Evolutionary conservation across 2,329 filamentous ascomycete species (phyloP).

Genomic region (Fusarium sp.): DNA sequence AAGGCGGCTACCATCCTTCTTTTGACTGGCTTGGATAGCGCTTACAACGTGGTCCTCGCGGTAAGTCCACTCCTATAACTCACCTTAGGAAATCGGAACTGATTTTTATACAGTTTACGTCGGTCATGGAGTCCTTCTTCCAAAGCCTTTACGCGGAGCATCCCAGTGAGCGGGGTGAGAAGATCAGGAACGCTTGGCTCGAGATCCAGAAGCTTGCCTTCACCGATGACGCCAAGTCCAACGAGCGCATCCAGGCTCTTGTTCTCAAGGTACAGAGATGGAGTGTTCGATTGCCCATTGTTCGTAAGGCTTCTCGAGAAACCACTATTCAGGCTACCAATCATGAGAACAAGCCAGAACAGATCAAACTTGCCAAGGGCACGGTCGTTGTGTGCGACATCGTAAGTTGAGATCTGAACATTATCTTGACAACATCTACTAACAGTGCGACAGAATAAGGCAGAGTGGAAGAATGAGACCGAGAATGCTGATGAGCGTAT

Average conservation of each 20-base stretch:
- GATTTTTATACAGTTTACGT: not conserved
- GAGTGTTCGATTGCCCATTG: not conserved
- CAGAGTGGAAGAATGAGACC: not conserved
- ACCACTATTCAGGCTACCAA: not conserved
- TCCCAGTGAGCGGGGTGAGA: not conserved
- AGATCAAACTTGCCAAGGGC: not conserved
- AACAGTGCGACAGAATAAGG: not conserved
- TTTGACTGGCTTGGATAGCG: constrained; percentile 2
- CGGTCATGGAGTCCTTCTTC: constrained; percentile 6
- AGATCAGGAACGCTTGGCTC: not conserved
- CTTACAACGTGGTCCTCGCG: not conserved
- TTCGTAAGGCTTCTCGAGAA: not conserved
- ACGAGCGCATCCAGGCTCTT: not conserved
- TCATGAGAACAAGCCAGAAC: not conserved
- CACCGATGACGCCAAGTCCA: not conserved
- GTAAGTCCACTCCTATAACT: not conserved
- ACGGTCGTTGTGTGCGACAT: constrained; percentile 1
- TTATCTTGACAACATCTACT: accelerated
- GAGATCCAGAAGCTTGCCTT: not conserved
- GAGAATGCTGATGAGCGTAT: not conserved
- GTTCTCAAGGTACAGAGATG: not conserved
- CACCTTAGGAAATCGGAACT: not conserved
- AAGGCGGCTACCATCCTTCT: constrained; percentile 7
- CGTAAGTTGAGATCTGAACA: not conserved
- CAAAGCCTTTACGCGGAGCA: not conserved